A percentile compares a stretch with the other conserved stretches of the same genome.
These are phyloP conservation scores for Barnettozyma pratensis DNA, from an alignment of 805 yeast genomes.

Conservation along the genomic window DNA sequence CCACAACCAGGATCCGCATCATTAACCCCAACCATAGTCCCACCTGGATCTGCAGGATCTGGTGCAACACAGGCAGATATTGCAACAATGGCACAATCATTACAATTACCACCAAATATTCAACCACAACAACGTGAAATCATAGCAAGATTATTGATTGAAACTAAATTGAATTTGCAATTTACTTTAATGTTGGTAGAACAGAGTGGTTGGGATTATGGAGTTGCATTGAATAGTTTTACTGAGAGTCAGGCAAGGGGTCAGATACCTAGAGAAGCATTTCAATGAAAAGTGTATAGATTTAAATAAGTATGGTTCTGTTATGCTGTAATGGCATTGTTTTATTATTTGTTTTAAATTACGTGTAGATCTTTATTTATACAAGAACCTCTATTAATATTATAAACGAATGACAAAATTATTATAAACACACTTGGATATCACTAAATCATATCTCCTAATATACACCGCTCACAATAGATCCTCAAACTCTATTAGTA, in stretches of 20 bases:
- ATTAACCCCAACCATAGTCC: constrained; percentile 1
- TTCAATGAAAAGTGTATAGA: constrained; percentile 7
- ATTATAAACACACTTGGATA: no score
- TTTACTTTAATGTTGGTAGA: constrained; percentile 80
- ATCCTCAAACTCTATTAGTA: not conserved
- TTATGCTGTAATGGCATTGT: no score
- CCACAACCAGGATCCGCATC: not conserved
- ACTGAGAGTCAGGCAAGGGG: constrained; percentile 43
- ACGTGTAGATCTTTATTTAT: no score
- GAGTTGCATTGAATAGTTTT: constrained; percentile 64
- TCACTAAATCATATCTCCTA: no score
- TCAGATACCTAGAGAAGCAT: constrained; percentile 27
- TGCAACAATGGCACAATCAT: constrained; percentile 27
- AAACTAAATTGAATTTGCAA: constrained; percentile 73
- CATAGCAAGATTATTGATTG: constrained; percentile 57
- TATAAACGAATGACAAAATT: no score
- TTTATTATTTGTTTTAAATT: no score
- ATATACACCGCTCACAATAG: no score
- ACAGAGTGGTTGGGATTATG: constrained; percentile 82
- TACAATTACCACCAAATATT: constrained; percentile 17
- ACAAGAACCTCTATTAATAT: no score
- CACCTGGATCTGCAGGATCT: constrained; percentile 3
- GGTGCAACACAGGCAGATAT: constrained; percentile 7
- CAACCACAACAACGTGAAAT: constrained; percentile 59
- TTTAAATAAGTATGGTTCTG: not conserved